These are phyloP conservation scores for Babjeviella inositovora DNA, from an alignment of 805 yeast genomes.

Conservation along the genomic window DNA sequence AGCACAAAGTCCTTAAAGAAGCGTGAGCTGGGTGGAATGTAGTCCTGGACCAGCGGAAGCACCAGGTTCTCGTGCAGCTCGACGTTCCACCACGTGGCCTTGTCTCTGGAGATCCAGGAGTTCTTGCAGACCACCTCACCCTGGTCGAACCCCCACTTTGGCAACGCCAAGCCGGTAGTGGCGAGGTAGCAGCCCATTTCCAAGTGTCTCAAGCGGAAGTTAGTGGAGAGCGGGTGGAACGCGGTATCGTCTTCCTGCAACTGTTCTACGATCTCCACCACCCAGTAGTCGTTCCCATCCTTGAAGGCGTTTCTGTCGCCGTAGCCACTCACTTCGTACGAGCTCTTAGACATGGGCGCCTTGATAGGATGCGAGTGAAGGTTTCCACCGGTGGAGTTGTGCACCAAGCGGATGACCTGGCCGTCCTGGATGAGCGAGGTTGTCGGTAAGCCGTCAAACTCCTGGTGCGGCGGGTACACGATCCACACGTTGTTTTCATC, in stretches of 20 bases:
- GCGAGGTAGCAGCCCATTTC: slow-evolving; percentile 61
- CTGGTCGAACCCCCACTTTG: slow-evolving; percentile 78
- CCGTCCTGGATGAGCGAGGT: slow-evolving; percentile 31
- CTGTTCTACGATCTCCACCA: slow-evolving; percentile 66
- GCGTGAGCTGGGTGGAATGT: slow-evolving; percentile 25
- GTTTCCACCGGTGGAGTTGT: slow-evolving; percentile 53
- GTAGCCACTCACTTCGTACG: slow-evolving; percentile 80
- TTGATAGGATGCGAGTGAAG: slow-evolving; percentile 71
- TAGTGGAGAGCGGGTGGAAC: slow-evolving; percentile 64
- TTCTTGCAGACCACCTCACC: slow-evolving; percentile 63
- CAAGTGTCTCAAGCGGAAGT: slow-evolving; percentile 51
- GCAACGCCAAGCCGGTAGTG: slow-evolving; percentile 53
- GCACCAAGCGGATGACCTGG: slow-evolving; percentile 55
- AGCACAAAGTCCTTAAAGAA: slow-evolving; percentile 59
- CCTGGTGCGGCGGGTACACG: slow-evolving; percentile 48
- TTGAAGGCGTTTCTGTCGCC: slow-evolving; percentile 58
- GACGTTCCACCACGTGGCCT: slow-evolving; percentile 68
- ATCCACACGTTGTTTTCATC: slow-evolving; percentile 79
- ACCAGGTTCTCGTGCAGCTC: slow-evolving; percentile 43
- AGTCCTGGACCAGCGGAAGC: slow-evolving; percentile 12
- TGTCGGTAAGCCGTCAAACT: slow-evolving; percentile 2
- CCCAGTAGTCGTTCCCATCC: slow-evolving; percentile 83
- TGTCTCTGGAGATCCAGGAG: slow-evolving; percentile 33
- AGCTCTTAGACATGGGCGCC: slow-evolving; percentile 54
- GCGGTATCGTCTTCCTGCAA: slow-evolving; percentile 27